phyloP scores from a whole-genome alignment of 2,329 filamentous ascomycete species.

The Coleophoma crateriformis region DNA sequence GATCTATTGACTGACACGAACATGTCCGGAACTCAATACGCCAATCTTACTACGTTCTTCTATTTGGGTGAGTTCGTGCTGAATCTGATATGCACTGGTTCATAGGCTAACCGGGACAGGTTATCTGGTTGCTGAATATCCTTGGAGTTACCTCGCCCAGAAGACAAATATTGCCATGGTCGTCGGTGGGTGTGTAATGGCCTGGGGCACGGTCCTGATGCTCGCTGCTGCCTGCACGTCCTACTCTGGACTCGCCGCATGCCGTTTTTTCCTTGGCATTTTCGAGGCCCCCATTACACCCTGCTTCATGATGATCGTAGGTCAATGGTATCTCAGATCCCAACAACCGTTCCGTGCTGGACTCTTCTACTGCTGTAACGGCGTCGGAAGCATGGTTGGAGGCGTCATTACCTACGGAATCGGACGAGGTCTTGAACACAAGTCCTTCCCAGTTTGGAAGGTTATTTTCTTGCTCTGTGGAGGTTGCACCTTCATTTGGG shows the following conservation, averaged over 20 bases:
- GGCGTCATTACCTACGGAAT: constrained; percentile 50
- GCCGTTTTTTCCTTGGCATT: constrained; percentile 60
- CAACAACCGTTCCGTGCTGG: constrained; percentile 57
- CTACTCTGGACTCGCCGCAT: constrained; percentile 53
- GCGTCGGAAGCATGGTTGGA: constrained; percentile 52
- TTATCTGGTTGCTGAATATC: constrained; percentile 4
- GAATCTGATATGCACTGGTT: too few relatives aligned
- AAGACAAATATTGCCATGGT: constrained; percentile 51
- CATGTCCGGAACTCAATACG: constrained; percentile 35
- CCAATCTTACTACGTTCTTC: constrained; percentile 39
- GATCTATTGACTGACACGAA: constrained; percentile 36
- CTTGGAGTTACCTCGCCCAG: constrained; percentile 6
- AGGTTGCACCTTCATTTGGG: constrained; percentile 36
- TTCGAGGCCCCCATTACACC: constrained; percentile 64
- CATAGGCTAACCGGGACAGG: too few relatives aligned
- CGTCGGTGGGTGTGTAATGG: constrained; percentile 49
- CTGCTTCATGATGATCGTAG: constrained; percentile 60
- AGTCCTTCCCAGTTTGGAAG: constrained; percentile 30
- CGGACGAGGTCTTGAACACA: constrained; percentile 9
- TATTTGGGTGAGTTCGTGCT: constrained; percentile 29
- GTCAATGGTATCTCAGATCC: constrained; percentile 64
- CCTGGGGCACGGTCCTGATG: constrained; percentile 51
- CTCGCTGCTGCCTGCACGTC: constrained; percentile 55
- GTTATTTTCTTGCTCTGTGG: constrained; percentile 39
- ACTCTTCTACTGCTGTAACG: constrained; percentile 60